Conservation (phyloP, 805 yeast species). For the Komagataella ulmi region DNA sequence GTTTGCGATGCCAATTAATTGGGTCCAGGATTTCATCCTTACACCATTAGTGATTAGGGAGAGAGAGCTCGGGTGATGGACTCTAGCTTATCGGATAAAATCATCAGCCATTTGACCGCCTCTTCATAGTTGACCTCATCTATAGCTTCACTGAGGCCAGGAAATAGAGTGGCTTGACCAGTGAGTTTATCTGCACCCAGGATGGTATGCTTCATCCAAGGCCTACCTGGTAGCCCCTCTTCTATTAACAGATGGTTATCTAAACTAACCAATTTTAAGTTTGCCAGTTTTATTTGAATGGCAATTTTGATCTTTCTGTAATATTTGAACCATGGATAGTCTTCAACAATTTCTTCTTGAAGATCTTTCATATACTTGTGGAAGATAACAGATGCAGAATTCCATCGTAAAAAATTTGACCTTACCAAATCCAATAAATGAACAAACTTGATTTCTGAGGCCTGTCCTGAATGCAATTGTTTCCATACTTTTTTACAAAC, state of each 20-base stretch:
- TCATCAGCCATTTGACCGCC: conserved; percentile 28
- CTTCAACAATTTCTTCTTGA: conserved; percentile 38
- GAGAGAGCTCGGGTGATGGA: conserved; percentile 4
- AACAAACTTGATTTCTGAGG: conserved; percentile 1
- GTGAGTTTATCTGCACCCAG: conserved; percentile 63
- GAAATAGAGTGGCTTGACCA: conserved; percentile 32
- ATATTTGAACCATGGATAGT: conserved; percentile 68
- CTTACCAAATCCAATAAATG: conserved; percentile 4
- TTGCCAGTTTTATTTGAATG: conserved; percentile 40
- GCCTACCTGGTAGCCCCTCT: conserved; percentile 32
- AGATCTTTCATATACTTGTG: conserved; percentile 35
- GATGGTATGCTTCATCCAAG: conserved; percentile 54
- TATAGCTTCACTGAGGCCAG: conserved; percentile 46
- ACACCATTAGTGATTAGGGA: not conserved
- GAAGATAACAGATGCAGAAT: conserved; percentile 21
- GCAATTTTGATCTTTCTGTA: conserved; percentile 46
- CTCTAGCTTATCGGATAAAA: conserved; percentile 21
- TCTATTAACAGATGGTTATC: conserved; percentile 37
- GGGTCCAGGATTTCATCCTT: conserved; percentile 5
- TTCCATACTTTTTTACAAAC: not conserved
- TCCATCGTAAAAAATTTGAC: conserved; percentile 7
- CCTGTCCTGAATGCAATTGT: not conserved
- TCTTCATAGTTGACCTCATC: conserved; percentile 30
- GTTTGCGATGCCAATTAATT: not conserved
- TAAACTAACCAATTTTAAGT: conserved; percentile 37